phyloP scores from a whole-genome alignment of 2,329 filamentous ascomycete genomes.

The Bipolaris sorokiniana region DNA sequence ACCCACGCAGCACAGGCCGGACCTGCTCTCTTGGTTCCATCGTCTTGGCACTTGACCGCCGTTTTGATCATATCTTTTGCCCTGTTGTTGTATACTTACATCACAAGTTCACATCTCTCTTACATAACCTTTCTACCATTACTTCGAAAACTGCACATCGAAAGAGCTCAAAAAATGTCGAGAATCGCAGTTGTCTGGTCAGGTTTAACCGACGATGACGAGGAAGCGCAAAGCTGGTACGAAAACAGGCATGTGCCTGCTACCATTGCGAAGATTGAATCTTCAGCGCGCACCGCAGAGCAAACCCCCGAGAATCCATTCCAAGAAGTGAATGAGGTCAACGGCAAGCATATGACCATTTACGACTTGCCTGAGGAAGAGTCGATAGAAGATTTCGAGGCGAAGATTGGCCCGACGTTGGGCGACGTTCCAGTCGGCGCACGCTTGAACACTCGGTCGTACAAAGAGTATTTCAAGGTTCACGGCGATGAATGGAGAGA shows the following conservation, averaged over 20 bases:
- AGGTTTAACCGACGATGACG: conserved; percentile 15
- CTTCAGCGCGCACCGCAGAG: conserved; percentile 15
- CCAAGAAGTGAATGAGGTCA: conserved; percentile 17
- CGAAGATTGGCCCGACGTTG: conserved; percentile 9
- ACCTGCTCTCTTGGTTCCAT: background rate
- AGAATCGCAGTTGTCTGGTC: conserved; percentile 22
- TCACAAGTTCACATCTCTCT: background rate
- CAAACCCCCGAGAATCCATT: conserved; percentile 19
- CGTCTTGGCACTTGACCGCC: conserved; percentile 6
- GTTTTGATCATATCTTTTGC: conserved; percentile 2
- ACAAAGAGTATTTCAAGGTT: conserved; percentile 15
- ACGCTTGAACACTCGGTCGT: conserved; percentile 15
- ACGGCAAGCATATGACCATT: conserved; percentile 18
- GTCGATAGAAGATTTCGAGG: conserved; percentile 13
- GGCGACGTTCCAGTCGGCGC: conserved; percentile 12
- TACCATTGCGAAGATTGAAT: conserved; percentile 12
- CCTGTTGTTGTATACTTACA: background rate
- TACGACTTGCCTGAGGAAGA: conserved; percentile 17
- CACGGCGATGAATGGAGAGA: conserved; percentile 19
- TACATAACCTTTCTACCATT: background rate
- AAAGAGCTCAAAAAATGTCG: conserved; percentile 11
- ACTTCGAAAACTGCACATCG: background rate
- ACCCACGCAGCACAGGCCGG: conserved; percentile 12
- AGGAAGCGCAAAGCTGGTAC: conserved; percentile 15
- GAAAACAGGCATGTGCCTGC: conserved; percentile 16